Evolutionary conservation across 257 asterid species (phyloP).

Genomic region (Ajuga chamaepitys): DNA sequence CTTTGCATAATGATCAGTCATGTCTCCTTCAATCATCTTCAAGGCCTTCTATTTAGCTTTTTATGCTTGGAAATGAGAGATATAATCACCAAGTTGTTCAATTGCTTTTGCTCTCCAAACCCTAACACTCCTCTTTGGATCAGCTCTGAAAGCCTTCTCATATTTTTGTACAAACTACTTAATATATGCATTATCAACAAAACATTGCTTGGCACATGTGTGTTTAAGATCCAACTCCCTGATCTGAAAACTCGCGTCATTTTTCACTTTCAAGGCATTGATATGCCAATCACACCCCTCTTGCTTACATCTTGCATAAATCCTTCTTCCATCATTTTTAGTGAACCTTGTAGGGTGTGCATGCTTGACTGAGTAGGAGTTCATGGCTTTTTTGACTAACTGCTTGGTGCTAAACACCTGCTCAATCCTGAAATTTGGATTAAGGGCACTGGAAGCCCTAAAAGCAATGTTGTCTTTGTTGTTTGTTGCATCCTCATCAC

Average conservation of each 20-base stretch:
- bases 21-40: not conserved
- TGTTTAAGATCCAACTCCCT: not conserved
- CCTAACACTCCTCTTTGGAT: too few species aligned
- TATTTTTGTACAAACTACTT: too few species aligned
- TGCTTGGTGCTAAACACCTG: not conserved
- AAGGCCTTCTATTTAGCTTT: not conserved
- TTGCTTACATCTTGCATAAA: too few species aligned
- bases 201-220: not conserved
- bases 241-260: not conserved
- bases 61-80: not conserved
- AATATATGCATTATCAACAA: not conserved
- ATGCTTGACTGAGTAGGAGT: not conserved
- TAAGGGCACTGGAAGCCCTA: not conserved
- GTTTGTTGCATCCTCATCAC: not conserved
- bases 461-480: not conserved
- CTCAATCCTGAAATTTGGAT: not conserved
- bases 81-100: not conserved
- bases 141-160: not conserved
- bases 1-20: not conserved
- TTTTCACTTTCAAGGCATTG: not conserved
- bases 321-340: too few species aligned
- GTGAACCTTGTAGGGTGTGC: too few species aligned
- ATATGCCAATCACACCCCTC: too few species aligned
- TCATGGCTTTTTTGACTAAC: not conserved
- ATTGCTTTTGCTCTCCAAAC: not conserved